Conservation (phyloP, 257 asterid species). For the Cinchona pubescens region DNA sequence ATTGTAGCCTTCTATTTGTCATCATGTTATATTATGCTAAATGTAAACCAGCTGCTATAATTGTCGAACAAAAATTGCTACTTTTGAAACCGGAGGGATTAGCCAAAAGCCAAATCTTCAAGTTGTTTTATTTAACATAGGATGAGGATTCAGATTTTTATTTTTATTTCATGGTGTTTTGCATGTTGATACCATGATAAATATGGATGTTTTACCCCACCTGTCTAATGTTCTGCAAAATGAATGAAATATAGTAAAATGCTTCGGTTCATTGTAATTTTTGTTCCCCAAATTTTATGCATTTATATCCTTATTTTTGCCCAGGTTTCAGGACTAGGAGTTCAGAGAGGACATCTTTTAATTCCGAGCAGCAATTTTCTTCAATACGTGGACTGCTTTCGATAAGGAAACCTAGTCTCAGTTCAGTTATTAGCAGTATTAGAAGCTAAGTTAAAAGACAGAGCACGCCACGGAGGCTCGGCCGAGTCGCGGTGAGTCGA, state of each 20-base stretch:
- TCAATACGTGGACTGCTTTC: constrained; percentile 13
- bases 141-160: too few relatives aligned
- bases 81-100: background rate
- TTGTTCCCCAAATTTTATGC: too few relatives aligned
- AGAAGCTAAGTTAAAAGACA: too few relatives aligned
- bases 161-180: background rate
- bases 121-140: background rate
- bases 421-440: constrained; percentile 26
- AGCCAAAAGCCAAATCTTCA: background rate
- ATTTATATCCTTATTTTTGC: background rate
- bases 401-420: constrained; percentile 25
- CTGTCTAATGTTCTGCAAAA: background rate
- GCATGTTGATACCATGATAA: background rate
- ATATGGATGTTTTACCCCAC: background rate
- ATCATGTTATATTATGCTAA: too few relatives aligned
- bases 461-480: too few relatives aligned
- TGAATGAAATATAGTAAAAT: too few relatives aligned
- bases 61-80: background rate
- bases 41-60: too few relatives aligned
- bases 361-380: constrained; percentile 6
- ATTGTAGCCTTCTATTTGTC: too few relatives aligned
- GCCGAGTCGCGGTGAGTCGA: too few relatives aligned
- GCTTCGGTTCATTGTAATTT: too few relatives aligned
- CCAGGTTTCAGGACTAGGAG: constrained; percentile 48
- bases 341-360: constrained; percentile 29